Percentiles rank a stretch among this genome's conserved stretches.
These are phyloP conservation scores for Inonotus hispidus DNA, from an alignment of 1,284 basidiomycete species.

Conservation along the genomic window DNA sequence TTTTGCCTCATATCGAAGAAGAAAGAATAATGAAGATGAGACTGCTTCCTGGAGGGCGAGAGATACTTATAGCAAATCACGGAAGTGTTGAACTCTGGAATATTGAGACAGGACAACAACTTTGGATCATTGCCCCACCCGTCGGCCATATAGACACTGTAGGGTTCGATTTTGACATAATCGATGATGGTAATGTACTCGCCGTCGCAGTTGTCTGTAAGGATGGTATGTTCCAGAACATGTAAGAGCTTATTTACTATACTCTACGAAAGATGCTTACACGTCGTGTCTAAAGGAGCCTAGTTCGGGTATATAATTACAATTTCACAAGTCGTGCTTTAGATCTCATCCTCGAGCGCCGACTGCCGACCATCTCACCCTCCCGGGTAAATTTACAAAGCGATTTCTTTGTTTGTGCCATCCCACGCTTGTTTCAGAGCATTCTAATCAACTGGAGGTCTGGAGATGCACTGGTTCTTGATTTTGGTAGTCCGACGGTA, in stretches of 20 bases:
- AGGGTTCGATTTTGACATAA: constrained; percentile 4
- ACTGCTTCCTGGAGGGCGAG: not conserved
- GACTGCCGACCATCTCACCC: not conserved
- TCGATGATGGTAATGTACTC: not conserved
- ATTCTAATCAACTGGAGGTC: not conserved
- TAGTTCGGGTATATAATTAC: not conserved
- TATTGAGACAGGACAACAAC: not conserved
- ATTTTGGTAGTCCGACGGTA: not conserved
- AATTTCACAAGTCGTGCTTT: not conserved
- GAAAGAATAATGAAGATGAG: not conserved
- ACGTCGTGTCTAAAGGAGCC: not conserved
- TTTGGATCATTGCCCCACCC: not conserved
- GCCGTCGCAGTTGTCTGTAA: not conserved
- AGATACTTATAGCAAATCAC: not conserved
- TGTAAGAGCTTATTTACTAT: not conserved
- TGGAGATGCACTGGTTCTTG: not conserved
- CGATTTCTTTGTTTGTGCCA: not conserved
- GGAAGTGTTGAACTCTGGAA: not conserved
- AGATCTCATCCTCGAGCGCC: not conserved
- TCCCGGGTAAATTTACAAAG: not conserved
- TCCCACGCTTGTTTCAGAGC: not conserved
- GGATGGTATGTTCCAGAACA: not conserved
- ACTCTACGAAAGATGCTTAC: not conserved
- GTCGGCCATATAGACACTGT: not conserved
- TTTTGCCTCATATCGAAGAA: not conserved